phyloP scores from a whole-genome alignment of 768 basidiomycete species.

The Hypholoma fasciculare region DNA sequence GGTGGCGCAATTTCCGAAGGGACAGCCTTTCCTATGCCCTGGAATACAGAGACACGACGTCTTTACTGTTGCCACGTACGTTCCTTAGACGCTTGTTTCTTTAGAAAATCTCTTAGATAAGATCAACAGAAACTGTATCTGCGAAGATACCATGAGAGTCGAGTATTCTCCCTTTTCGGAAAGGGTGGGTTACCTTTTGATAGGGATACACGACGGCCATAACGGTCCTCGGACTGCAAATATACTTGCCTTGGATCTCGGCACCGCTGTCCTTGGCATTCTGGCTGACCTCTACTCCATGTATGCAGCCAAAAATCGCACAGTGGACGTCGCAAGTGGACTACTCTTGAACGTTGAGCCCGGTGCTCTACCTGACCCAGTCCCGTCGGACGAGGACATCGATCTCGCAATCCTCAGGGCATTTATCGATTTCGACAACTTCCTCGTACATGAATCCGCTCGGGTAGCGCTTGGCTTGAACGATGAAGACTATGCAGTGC shows the following conservation, averaged over 20 bases:
- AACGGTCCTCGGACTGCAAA: constrained; percentile 32
- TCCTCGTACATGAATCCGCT: constrained; percentile 35
- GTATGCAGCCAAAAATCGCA: constrained; percentile 9
- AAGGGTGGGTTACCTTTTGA: constrained; percentile 22
- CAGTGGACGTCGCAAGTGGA: constrained; percentile 9
- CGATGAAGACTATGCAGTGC: constrained; percentile 3
- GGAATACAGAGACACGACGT: neutral
- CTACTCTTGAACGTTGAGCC: neutral
- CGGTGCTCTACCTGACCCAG: constrained; percentile 14
- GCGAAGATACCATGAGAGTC: constrained; percentile 11
- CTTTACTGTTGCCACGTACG: neutral
- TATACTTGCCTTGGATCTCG: constrained; percentile 30
- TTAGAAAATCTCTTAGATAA: neutral
- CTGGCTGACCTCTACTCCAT: constrained; percentile 26
- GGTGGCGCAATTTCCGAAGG: too few species aligned
- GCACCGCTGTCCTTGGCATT: constrained; percentile 20
- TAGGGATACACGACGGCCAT: constrained; percentile 32
- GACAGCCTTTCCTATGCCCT: neutral
- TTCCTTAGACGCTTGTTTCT: too few species aligned
- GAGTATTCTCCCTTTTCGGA: constrained; percentile 11
- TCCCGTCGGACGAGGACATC: constrained; percentile 28
- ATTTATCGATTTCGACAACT: constrained; percentile 40
- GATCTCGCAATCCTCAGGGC: constrained; percentile 35
- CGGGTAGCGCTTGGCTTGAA: constrained; percentile 21
- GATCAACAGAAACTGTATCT: constrained; percentile 10